phyloP scores from a whole-genome alignment of 495 filamentous ascomycete species.

The Podospora pseudoanserina region DNA sequence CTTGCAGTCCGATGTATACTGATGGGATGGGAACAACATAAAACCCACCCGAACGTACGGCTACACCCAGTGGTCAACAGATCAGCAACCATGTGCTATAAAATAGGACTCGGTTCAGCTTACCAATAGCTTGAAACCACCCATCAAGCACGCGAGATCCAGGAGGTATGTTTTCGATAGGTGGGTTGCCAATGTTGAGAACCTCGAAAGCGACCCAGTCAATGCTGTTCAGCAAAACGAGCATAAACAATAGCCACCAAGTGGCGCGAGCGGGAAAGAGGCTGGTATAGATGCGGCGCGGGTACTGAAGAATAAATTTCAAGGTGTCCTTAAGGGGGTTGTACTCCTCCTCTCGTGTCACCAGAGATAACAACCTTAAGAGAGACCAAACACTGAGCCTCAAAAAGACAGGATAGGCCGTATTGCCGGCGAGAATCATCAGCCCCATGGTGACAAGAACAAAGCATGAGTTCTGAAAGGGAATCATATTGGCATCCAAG shows the following conservation, averaged over 20 bases:
- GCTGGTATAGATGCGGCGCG: slow-evolving; percentile 76
- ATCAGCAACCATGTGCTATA: background rate
- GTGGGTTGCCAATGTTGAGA: slow-evolving; percentile 68
- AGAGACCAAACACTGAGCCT: slow-evolving; percentile 71
- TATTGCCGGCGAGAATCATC: slow-evolving; percentile 83
- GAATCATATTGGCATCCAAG: slow-evolving; percentile 75
- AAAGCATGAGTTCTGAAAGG: slow-evolving; percentile 63
- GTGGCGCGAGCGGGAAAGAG: slow-evolving; percentile 74
- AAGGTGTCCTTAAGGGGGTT: slow-evolving; percentile 58
- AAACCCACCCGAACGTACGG: slow-evolving; percentile 80
- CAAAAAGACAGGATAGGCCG: slow-evolving; percentile 71
- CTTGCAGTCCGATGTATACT: slow-evolving; percentile 68
- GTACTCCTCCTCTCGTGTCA: slow-evolving; percentile 29
- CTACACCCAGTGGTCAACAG: slow-evolving; percentile 31
- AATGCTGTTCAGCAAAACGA: slow-evolving; percentile 71
- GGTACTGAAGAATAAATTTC: slow-evolving; percentile 76
- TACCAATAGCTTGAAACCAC: slow-evolving; percentile 71
- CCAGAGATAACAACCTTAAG: slow-evolving; percentile 30
- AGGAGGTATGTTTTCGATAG: slow-evolving; percentile 53
- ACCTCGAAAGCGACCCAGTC: slow-evolving; percentile 82
- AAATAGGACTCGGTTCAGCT: background rate
- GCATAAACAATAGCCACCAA: slow-evolving; percentile 72
- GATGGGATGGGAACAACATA: slow-evolving; percentile 71
- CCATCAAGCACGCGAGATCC: slow-evolving; percentile 68
- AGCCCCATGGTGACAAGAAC: slow-evolving; percentile 71